phyloP scores from a whole-genome alignment of 495 filamentous ascomycete species.

The Xylaria curta region DNA sequence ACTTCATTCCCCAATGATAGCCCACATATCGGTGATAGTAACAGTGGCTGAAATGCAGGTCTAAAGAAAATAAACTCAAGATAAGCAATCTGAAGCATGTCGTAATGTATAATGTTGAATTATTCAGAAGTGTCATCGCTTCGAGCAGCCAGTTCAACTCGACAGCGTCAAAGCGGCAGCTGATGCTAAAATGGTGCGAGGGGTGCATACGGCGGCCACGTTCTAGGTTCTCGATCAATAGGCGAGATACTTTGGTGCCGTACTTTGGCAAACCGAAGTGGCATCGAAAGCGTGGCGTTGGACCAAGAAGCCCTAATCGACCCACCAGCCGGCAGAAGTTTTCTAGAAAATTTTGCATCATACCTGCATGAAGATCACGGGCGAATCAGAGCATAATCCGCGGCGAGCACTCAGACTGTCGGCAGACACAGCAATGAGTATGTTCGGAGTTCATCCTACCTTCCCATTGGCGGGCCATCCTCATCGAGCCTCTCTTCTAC shows the following conservation, averaged over 20 bases:
- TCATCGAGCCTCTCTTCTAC: neutral
- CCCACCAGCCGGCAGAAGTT: conserved; percentile 20
- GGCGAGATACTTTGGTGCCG: neutral
- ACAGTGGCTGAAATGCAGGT: neutral
- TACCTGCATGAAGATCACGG: neutral
- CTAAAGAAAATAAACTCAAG: neutral
- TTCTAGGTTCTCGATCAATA: conserved; percentile 13
- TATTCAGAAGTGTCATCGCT: neutral
- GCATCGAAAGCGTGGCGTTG: conserved; percentile 4
- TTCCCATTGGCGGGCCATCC: neutral
- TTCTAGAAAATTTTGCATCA: conserved; percentile 26
- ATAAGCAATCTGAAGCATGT: neutral
- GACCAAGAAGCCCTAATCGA: conserved; percentile 12
- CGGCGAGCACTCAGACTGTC: conserved; percentile 5
- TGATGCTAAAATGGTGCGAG: conserved; percentile 1
- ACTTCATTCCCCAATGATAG: neutral
- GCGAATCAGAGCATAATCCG: conserved; percentile 23
- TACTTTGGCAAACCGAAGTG: neutral
- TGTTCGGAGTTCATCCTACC: neutral
- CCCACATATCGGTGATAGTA: neutral
- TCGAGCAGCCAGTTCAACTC: neutral
- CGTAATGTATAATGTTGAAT: neutral
- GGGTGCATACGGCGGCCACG: neutral
- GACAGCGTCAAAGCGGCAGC: neutral
- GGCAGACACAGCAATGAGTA: neutral